Percentiles rank a stretch among this genome's conserved stretches.
These are phyloP conservation scores for Saccharum hybrid DNA, from an alignment of 202 grass and related monocot genomes.

Conservation along the genomic window DNA sequence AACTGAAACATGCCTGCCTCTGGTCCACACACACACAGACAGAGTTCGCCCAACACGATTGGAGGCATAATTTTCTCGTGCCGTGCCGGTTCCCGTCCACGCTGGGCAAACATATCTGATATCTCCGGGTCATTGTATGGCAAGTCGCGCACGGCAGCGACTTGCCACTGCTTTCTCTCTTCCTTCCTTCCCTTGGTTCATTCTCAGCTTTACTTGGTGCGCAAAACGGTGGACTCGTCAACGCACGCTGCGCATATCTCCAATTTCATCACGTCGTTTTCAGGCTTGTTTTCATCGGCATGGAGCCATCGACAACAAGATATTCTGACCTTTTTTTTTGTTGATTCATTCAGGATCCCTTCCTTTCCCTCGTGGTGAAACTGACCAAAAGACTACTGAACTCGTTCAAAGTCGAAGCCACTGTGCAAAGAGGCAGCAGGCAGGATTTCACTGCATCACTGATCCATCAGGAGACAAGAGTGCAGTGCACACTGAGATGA, in stretches of 20 bases:
- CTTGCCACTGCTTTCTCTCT: not conserved
- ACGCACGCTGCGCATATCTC: constrained; percentile 32
- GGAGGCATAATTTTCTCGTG: constrained; percentile 33
- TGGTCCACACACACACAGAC: not conserved
- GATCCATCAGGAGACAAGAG: not conserved
- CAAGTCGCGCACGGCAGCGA: constrained; percentile 20
- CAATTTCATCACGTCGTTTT: constrained; percentile 27
- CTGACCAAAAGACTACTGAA: not conserved
- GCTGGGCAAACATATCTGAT: not conserved
- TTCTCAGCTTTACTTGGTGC: not conserved
- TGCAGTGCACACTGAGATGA: not conserved
- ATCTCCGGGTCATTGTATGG: not conserved
- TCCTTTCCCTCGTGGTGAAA: constrained; percentile 1
- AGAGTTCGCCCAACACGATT: not conserved
- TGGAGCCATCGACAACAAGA: not conserved
- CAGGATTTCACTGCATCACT: not conserved
- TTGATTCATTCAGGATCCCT: not conserved
- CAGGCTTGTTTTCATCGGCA: not conserved
- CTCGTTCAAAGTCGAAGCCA: not conserved
- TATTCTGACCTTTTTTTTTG: not conserved
- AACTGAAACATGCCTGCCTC: constrained; percentile 7
- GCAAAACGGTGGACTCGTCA: constrained; percentile 21
- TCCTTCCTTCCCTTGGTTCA: not conserved
- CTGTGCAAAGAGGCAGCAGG: constrained; percentile 8
- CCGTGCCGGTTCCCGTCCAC: constrained; percentile 24